Evolutionary conservation across 1,139 yeast genomes (phyloP), one percentile per base, ranked within the genome.

Genomic region (Lodderomyces metapsilosis): DNA sequence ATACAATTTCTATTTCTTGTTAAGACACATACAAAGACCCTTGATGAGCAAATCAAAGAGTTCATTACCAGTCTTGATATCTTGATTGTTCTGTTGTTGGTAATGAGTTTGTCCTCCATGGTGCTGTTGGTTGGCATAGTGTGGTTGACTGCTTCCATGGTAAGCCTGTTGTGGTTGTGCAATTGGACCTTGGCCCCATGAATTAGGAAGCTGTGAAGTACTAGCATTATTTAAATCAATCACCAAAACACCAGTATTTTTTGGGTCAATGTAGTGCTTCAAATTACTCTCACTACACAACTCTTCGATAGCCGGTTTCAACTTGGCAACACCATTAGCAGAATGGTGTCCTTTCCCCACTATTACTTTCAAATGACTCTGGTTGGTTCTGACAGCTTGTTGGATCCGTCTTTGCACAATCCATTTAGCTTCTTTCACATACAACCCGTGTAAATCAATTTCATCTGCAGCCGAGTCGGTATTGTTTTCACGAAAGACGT

Each of bases 281-380:
- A 91, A 72, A 13, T 77, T 66, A 42, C 83, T 77, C 52, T 86
- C 84, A 34, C 66, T 60, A 61, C 96, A 88, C 58, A 88, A 66
- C 36, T 80, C 76, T 56, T 87, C 92, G 13, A 89, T 81, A 0
- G 97, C 97, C 1, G 97, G 97, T 60, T 84, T 87, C 52, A 92
- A 66, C 62, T 89, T 91, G 39, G 96, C 92, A 39, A 88, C 78
- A 24, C 95, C 95, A 51, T 81, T 71, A 39, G 76, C 72, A 0
- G 96, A 87, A 59, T 92, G 98, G 39, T 81, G 58, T 10, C 98
- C 98, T 62, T 91, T 91, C n/a, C 98, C 98, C 9, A 89, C 97
- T 58, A 92, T 91, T 15, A 88, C 88, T 45, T 74, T 66, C 42
- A 80, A 59, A 40, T 69, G 71, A 30, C 61, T 54, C 56, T 88